Evolutionary conservation across 768 basidiomycete species (phyloP).

Genomic region (Russula sp.): DNA sequence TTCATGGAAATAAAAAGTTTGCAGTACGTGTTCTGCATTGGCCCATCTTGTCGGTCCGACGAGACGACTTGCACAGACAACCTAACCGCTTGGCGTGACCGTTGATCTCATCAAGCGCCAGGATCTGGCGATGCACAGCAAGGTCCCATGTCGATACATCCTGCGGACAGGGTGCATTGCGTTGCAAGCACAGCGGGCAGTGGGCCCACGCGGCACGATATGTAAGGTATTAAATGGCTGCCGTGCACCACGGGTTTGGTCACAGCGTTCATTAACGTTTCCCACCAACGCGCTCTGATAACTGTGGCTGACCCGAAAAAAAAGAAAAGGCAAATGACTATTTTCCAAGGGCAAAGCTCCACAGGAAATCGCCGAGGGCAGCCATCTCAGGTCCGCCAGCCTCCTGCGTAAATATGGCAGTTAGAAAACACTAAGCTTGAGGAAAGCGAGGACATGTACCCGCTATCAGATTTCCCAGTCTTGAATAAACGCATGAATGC

Average conservation of each 20-base stretch:
- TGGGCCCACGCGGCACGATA: too few relatives aligned
- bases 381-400: constrained; percentile 79
- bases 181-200: neutral
- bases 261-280: neutral
- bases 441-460: constrained; percentile 28
- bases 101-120: too few relatives aligned
- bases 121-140: neutral
- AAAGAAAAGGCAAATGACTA: too few relatives aligned
- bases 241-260: neutral
- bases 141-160: neutral
- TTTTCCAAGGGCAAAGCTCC: constrained; percentile 24
- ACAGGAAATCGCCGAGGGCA: constrained; percentile 71
- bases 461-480: constrained; percentile 96
- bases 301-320: neutral
- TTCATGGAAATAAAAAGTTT: neutral
- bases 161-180: neutral
- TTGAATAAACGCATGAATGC: constrained; percentile 28
- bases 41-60: too few relatives aligned
- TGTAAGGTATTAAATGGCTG: neutral
- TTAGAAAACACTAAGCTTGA: neutral
- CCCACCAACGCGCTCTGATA: neutral
- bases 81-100: neutral
- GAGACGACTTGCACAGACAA: neutral
- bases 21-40: too few relatives aligned
- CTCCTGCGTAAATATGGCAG: constrained; percentile 40